Evolutionary conservation across 768 basidiomycete genomes (phyloP).

Genomic region (Asterophora lycoperdoides): DNA sequence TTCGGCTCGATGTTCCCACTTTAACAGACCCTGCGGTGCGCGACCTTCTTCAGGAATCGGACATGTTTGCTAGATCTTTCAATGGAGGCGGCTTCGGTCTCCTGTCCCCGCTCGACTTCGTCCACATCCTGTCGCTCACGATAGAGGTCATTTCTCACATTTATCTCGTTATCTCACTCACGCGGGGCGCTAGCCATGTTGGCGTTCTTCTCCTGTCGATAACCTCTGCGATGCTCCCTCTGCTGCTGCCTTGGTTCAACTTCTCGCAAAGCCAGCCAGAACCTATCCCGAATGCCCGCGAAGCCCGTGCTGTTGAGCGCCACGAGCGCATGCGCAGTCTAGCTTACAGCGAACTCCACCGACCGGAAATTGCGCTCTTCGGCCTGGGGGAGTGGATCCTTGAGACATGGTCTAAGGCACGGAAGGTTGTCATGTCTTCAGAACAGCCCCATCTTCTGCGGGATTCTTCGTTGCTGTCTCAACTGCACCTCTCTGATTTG

Average conservation of each 20-base stretch:
- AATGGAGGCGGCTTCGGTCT: constrained; percentile 74
- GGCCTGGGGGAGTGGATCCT: constrained; percentile 85
- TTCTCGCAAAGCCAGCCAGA: constrained; percentile 40
- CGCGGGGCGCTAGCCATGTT: constrained; percentile 50
- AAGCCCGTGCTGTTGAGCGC: constrained; percentile 61
- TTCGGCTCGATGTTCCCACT: constrained; percentile 75
- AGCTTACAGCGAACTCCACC: constrained; percentile 68
- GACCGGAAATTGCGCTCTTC: constrained; percentile 80
- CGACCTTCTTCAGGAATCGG: constrained; percentile 82
- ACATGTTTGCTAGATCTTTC: constrained; percentile 80
- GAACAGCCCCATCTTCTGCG: constrained; percentile 42
- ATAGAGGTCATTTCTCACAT: constrained; percentile 72
- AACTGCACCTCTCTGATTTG: constrained; percentile 61
- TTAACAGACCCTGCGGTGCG: constrained; percentile 68
- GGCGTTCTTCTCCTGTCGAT: constrained; percentile 58
- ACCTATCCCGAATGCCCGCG: constrained; percentile 44
- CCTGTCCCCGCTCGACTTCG: constrained; percentile 74
- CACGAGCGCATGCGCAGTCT: constrained; percentile 74
- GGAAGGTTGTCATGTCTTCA: constrained; percentile 54
- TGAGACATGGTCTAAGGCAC: constrained; percentile 66
- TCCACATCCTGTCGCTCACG: constrained; percentile 65
- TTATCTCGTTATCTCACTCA: constrained; percentile 63
- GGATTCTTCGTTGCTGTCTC: constrained; percentile 46
- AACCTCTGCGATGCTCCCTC: constrained; percentile 55
- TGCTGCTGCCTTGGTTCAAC: constrained; percentile 50